Conservation (phyloP, 768 basidiomycete species). For the Pleurotus platypus region DNA sequence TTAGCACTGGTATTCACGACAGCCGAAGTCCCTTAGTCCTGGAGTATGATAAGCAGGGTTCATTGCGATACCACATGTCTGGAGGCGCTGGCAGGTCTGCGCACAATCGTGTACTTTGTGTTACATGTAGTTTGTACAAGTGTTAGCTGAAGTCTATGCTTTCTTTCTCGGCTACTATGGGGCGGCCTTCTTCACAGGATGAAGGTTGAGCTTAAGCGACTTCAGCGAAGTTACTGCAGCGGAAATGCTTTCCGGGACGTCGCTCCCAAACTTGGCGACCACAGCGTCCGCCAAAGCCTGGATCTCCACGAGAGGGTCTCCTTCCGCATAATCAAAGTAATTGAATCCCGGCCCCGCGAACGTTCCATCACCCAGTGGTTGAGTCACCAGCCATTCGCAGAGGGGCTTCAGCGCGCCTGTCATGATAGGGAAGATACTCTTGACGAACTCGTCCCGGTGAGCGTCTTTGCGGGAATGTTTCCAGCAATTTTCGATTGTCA, state of each 20-base stretch:
- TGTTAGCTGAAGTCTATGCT: no score
- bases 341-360: constrained; percentile 21
- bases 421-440: constrained; percentile 22
- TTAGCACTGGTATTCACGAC: no score
- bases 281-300: neutral
- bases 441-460: constrained; percentile 12
- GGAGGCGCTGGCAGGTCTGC: no score
- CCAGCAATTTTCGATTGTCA: constrained; percentile 22
- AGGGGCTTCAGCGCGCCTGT: constrained; percentile 21
- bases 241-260: neutral
- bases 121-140: no score
- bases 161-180: no score
- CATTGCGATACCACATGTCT: no score
- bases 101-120: no score
- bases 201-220: neutral
- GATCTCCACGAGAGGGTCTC: neutral
- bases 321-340: constrained; percentile 14
- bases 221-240: neutral
- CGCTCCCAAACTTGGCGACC: neutral
- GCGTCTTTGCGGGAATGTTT: constrained; percentile 8
- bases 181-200: neutral
- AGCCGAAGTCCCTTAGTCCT: no score
- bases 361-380: constrained; percentile 16
- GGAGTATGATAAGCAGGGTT: no score
- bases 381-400: constrained; percentile 19